Conservation (phyloP, 2,329 filamentous ascomycete species). For the Colletotrichum siamense region DNA sequence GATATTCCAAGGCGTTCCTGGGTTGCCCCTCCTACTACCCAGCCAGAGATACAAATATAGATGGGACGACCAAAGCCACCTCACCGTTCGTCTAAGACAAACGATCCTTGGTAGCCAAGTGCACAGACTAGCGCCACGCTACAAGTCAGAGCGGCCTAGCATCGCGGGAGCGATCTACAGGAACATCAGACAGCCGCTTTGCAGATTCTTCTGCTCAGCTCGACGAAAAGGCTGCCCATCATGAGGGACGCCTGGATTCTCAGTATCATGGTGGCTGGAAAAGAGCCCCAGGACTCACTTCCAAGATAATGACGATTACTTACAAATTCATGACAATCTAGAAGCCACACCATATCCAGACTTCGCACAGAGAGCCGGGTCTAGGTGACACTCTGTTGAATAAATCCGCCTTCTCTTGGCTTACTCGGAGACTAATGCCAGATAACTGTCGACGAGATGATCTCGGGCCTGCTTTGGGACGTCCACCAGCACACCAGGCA, state of each 20-base stretch:
- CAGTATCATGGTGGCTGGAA: neutral
- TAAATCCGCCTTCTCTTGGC: neutral
- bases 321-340: neutral
- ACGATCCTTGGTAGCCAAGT: neutral
- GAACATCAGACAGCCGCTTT: slow-evolving; percentile 5
- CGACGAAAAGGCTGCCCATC: neutral
- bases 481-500: neutral
- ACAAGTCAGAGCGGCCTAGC: neutral
- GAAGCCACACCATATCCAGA: neutral
- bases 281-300: neutral
- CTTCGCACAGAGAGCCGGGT: neutral
- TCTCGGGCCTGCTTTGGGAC: neutral
- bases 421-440: neutral
- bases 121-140: neutral
- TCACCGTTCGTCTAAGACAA: slow-evolving; percentile 1
- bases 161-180: slow-evolving; percentile 11
- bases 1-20: neutral
- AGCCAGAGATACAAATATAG: neutral
- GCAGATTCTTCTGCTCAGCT: neutral
- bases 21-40: neutral
- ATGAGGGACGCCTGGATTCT: neutral
- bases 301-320: neutral
- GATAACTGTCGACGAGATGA: neutral
- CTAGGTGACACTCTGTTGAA: neutral
- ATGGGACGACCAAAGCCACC: neutral